Percentiles rank a stretch among this genome's conserved stretches.
Evolutionary conservation across 495 filamentous ascomycete genomes (phyloP).

Genomic region (Evansstolkia leycettana): DNA sequence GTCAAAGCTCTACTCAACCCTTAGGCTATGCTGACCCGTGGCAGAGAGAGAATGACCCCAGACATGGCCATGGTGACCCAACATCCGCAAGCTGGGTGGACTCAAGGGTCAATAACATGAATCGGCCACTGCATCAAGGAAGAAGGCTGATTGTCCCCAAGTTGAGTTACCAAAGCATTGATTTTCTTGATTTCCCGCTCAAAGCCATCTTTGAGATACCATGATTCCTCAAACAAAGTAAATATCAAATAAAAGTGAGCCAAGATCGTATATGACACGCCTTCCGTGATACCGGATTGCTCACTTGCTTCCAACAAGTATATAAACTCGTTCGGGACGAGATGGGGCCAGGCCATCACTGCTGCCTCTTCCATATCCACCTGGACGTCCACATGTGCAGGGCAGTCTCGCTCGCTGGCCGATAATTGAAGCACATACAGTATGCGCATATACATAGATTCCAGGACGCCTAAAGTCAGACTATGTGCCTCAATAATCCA

Average conservation of each 20-base stretch:
- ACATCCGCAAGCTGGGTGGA: too few relatives aligned
- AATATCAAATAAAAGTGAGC: slow-evolving; percentile 15
- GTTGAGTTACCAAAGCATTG: slow-evolving; percentile 1
- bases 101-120: slow-evolving; percentile 1
- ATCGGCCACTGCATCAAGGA: slow-evolving; percentile 11
- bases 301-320: slow-evolving; percentile 5
- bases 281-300: not conserved
- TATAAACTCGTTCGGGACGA: slow-evolving; percentile 10
- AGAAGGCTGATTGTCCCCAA: slow-evolving; percentile 1
- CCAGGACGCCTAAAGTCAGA: slow-evolving; percentile 13
- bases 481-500: slow-evolving; percentile 2
- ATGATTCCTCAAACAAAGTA: slow-evolving; percentile 8
- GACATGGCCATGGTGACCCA: too few relatives aligned
- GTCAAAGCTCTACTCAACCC: too few relatives aligned
- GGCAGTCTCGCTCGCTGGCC: slow-evolving; percentile 1
- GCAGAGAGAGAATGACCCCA: too few relatives aligned
- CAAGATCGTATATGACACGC: slow-evolving; percentile 10
- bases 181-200: slow-evolving; percentile 14
- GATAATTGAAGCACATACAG: slow-evolving; percentile 13
- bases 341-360: slow-evolving; percentile 11
- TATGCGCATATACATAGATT: slow-evolving; percentile 20
- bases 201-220: slow-evolving; percentile 10
- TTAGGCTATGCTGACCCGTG: too few relatives aligned
- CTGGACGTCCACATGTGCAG: slow-evolving; percentile 10
- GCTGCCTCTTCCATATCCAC: slow-evolving; percentile 20